A percentile compares a stretch with the other conserved stretches of the same genome.
Conservation (phyloP, 1,284 basidiomycete species). For the Ganoderma boninense region DNA sequence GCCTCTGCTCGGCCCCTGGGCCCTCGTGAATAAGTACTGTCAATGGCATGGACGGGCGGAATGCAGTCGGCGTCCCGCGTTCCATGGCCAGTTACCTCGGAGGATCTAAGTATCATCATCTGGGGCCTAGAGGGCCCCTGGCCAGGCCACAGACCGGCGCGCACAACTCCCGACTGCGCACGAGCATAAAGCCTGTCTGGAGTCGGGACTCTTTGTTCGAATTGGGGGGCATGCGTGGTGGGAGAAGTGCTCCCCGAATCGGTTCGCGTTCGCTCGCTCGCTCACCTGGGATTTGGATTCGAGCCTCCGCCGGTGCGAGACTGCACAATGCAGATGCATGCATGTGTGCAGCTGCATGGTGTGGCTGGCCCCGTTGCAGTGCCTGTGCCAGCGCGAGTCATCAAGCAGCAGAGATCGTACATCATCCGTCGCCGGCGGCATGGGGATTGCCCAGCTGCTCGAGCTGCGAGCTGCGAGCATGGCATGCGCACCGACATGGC, state of each 20-base stretch:
- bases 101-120: background rate
- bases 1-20: background rate
- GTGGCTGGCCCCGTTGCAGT: background rate
- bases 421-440: background rate
- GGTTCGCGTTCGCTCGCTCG: background rate
- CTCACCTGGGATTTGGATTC: background rate
- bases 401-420: background rate
- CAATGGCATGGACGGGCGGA: background rate
- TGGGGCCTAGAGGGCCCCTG: background rate
- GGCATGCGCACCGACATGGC: background rate
- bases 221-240: background rate
- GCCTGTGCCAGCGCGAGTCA: background rate
- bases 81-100: background rate
- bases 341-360: background rate
- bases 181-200: background rate
- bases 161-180: conserved; percentile 4
- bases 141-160: background rate
- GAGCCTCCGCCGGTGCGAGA: background rate
- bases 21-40: no score
- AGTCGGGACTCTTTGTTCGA: background rate
- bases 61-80: conserved; percentile 9
- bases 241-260: background rate
- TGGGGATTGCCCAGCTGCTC: background rate
- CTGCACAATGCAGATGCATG: background rate
- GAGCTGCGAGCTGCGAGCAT: background rate